Base-by-base conservation (phyloP, 2,329 filamentous ascomycete genomes). In the Alternaria arbusti region DNA sequence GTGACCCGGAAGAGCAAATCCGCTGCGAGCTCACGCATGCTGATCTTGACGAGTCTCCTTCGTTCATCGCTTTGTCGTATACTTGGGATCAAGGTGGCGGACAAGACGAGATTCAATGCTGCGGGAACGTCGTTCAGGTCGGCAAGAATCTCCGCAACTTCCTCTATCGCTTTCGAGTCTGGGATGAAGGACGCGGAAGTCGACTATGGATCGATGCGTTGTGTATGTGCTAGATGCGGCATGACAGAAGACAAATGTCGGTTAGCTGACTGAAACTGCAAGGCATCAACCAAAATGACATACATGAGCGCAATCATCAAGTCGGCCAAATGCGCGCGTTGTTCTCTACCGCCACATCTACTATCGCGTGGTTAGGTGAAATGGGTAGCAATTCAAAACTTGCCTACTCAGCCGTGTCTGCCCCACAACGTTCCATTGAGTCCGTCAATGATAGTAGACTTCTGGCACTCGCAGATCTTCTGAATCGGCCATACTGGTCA, bases 311-410 rank as follows among this genome's bases (percentile, higher is more conserved):
- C 3, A 40, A 40, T 11, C n/a, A 40, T 40, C n/a, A 40, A 17
- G 36, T 40, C n/a, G 36, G 15, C 5, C 36, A 40, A 3, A 40
- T 40, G 36, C n/a, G 9, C n/a, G 5, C 2, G 2, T 6, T 40
- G 4, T 40, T 0, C 9, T 40, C 36, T 1, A 40, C n/a, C 2
- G 36, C 36, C 0, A 6, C n/a, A 11, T 40, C n/a, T 3, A 3
- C 36, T 0, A 17, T 40, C 3, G 36, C 36, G 3, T 40, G 36
- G 36, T 6, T 40, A 17, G 36, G 36, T 0, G 36, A 40, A 17
- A 1, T 3, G 8, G 1, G 1, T 9, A 1, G 9, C 36, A 11
- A 40, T n/a, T n/a, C n/a, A n/a, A n/a, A n/a, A n/a, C n/a, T n/a
- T n/a, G n/a, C n/a, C n/a, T n/a, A n/a, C n/a, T n/a, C n/a, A n/a